These are phyloP conservation scores for Gonapodya prolifera DNA, from an alignment of 192 early-diverging fungal species.

Conservation along the genomic window DNA sequence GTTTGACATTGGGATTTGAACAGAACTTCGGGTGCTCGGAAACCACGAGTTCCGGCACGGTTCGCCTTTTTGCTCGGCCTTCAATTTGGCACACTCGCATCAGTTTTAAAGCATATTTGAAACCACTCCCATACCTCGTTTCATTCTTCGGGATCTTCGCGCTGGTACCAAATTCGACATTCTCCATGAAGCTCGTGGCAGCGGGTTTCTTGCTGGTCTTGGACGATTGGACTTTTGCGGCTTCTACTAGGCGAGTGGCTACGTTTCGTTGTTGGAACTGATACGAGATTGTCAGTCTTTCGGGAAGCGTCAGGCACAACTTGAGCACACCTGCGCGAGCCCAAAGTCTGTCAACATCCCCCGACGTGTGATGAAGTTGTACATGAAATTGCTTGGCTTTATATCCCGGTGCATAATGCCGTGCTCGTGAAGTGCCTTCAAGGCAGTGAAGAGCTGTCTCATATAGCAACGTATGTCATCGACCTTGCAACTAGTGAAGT, in stretches of 20 bases:
- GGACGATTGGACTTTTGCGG: not conserved
- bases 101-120: not conserved
- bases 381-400: slow-evolving; percentile 95
- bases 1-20: slow-evolving; percentile 69
- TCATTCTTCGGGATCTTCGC: slow-evolving; percentile 25
- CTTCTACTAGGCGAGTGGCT: not conserved
- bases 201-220: not conserved
- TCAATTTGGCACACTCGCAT: slow-evolving; percentile 11
- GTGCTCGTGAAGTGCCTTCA: slow-evolving; percentile 54
- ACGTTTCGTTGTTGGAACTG: not conserved
- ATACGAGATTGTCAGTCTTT: not conserved
- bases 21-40: slow-evolving; percentile 85
- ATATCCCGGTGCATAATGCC: slow-evolving; percentile 83
- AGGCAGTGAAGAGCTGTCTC: slow-evolving; percentile 50
- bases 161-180: not conserved
- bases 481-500: slow-evolving; percentile 44
- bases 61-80: slow-evolving; percentile 61
- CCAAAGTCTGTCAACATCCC: slow-evolving; percentile 92
- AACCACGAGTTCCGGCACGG: slow-evolving; percentile 84
- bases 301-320: not conserved
- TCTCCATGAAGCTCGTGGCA: not conserved
- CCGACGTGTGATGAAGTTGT: slow-evolving; percentile 42
- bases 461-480: slow-evolving; percentile 68
- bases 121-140: slow-evolving; percentile 23
- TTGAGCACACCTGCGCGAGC: slow-evolving; percentile 46